phyloP scores from a whole-genome alignment of 192 early-diverging fungal species.

The Backusella morwellensis region DNA sequence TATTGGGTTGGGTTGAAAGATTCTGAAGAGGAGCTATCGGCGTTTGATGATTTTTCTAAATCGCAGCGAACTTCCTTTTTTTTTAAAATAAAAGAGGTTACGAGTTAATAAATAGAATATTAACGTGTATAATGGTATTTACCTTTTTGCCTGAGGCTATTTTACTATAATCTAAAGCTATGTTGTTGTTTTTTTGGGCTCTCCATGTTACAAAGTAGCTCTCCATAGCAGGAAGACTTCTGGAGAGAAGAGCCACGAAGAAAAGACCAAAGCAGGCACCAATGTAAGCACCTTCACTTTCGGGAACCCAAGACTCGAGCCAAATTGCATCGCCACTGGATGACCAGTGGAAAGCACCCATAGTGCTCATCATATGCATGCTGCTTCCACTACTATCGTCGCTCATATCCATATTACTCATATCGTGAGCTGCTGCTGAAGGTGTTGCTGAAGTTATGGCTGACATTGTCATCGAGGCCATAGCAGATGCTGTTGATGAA shows the following conservation, averaged over 20 bases:
- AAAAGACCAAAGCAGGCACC: conserved; percentile 48
- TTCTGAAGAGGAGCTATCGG: background rate
- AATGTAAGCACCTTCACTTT: conserved; percentile 43
- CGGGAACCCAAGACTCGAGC: conserved; percentile 39
- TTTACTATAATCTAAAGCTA: background rate
- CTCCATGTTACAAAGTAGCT: conserved; percentile 41
- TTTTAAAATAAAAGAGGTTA: background rate
- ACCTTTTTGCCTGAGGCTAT: background rate
- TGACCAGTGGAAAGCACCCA: conserved; percentile 40
- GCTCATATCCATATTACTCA: background rate
- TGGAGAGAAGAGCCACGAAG: conserved; percentile 40
- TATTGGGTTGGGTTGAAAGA: background rate
- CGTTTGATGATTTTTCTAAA: conserved; percentile 11
- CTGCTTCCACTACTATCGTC: background rate
- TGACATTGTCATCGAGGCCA: background rate
- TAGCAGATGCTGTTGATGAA: background rate
- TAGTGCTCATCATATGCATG: conserved; percentile 10
- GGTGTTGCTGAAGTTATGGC: background rate
- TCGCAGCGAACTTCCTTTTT: background rate
- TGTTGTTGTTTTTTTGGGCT: conserved; percentile 26
- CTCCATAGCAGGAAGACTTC: conserved; percentile 41
- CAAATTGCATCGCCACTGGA: conserved; percentile 40
- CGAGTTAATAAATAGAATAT: background rate
- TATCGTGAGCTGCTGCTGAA: background rate
- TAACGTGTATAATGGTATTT: background rate